Evolutionary conservation across 192 early-diverging fungal genomes (phyloP), one percentile per base, ranked within the genome.

Genomic region (Backusella macrospora): DNA sequence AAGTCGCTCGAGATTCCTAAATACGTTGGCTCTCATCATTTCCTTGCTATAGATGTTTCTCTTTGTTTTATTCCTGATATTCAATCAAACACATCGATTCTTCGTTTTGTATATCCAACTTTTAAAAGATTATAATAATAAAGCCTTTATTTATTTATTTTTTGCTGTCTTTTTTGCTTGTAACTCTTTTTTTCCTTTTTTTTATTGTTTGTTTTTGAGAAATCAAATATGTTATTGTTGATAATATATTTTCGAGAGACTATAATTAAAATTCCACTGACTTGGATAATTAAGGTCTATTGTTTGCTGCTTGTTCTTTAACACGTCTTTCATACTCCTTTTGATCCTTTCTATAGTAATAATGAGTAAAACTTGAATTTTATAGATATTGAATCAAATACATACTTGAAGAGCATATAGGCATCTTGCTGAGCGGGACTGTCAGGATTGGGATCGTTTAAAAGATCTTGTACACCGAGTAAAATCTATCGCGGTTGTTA

Each of bases 401-500:
- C 81, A 70, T 86, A 90, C 86, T 89, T 90, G 79, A 90, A 92
- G 62, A 96, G 80, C 62, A 88, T 78, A 79, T 94, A 96, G 2
- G 94, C 94, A 39, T 96, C 93, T 3, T 83, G 83, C 55, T 96
- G 93, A 15, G 97, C 97, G 21, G 97, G 97, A 70, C 90, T 91
- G 29, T 88, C 85, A 23, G 92, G 94, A 81, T 99, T 99, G 9
- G 97, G 96, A 66, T 96, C 92, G 65, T 94, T 85, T 39, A 99
- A 84, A 70, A 99, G 80, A 71, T 95, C 94, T 68, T 93, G 96
- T 67, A 99, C 93, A 47, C 97, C 97, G 21, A 97, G 83, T 45
- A 99, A 79, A 72, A 99, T 97, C 89, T 92, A 84, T 48, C 21
- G 34, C 18, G n/a, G 9, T 29, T 23, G 29, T 34, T 2, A 23